Evolutionary conservation across 2,329 filamentous ascomycete species (phyloP).

Genomic region (Xylariales sp.): DNA sequence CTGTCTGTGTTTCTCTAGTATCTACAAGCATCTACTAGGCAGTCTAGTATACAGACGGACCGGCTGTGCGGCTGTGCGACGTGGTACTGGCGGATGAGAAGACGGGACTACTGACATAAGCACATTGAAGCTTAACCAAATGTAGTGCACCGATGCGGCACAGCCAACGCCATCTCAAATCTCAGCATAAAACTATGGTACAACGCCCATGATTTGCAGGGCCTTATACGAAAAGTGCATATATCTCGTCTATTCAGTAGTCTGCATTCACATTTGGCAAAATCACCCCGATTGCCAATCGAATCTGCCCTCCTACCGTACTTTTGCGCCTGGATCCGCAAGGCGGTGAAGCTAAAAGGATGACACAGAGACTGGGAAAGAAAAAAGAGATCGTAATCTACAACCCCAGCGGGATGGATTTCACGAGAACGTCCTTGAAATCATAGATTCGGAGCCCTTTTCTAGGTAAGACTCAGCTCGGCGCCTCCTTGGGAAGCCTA

Average conservation of each 20-base stretch:
- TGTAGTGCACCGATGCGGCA: slow-evolving; percentile 17
- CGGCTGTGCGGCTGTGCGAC: no score
- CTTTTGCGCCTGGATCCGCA: slow-evolving; percentile 8
- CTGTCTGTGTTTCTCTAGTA: no score
- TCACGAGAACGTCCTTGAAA: background rate
- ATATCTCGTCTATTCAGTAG: background rate
- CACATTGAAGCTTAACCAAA: slow-evolving; percentile 11
- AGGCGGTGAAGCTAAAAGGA: slow-evolving; percentile 21
- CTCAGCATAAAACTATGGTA: background rate
- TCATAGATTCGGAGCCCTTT: background rate
- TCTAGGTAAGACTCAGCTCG: slow-evolving; percentile 16
- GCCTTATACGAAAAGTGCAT: slow-evolving; percentile 25
- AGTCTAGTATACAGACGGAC: background rate
- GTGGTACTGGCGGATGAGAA: no score
- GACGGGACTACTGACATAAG: background rate
- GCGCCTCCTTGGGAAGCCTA: background rate
- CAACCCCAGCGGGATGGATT: background rate
- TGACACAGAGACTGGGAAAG: no score
- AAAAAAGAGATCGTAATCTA: background rate
- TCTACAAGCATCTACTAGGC: no score
- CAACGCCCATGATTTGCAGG: slow-evolving; percentile 6
- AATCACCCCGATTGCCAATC: background rate
- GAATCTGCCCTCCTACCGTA: background rate
- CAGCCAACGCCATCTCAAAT: slow-evolving; percentile 18
- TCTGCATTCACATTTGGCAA: background rate